These are phyloP conservation scores for Hypomyces perniciosus DNA, from an alignment of 2,329 filamentous ascomycete species.

Conservation along the genomic window DNA sequence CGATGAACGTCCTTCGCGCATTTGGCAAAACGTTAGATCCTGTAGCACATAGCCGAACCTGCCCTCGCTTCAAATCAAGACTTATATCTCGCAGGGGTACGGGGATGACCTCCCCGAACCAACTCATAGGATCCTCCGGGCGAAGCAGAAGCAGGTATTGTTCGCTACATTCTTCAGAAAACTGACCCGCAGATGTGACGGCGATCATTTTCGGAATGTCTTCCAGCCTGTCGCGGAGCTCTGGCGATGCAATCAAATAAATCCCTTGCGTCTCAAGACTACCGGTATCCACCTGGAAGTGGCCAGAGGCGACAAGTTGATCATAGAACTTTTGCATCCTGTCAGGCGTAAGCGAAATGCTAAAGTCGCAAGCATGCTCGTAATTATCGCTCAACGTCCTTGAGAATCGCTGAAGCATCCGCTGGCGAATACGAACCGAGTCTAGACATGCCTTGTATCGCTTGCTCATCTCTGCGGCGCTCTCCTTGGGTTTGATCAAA, in stretches of 20 bases:
- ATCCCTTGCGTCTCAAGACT: conserved; percentile 68
- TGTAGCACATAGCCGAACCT: conserved; percentile 81
- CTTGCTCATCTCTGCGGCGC: conserved; percentile 85
- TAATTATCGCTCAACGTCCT: conserved; percentile 87
- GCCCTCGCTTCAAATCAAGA: conserved; percentile 79
- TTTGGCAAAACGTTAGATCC: conserved; percentile 74
- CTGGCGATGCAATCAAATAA: conserved; percentile 78
- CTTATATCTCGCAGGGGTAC: conserved; percentile 69
- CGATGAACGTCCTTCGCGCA: conserved; percentile 71
- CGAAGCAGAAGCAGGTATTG: conserved; percentile 75
- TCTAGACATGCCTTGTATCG: conserved; percentile 93
- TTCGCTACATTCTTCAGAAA: conserved; percentile 66
- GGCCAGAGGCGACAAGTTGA: conserved; percentile 71
- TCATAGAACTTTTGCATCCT: conserved; percentile 73
- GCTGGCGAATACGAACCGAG: conserved; percentile 89
- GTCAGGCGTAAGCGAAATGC: conserved; percentile 64
- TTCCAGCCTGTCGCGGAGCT: conserved; percentile 65
- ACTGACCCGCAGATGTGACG: conserved; percentile 51
- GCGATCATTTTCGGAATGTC: conserved; percentile 84
- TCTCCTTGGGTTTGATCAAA: conserved; percentile 76
- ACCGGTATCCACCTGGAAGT: conserved; percentile 73
- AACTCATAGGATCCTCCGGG: conserved; percentile 71
- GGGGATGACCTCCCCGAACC: conserved; percentile 72
- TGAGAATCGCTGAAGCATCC: conserved; percentile 94
- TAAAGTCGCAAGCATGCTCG: conserved; percentile 94